Evolutionary conservation across 2,329 filamentous ascomycete species (phyloP), one percentile per base, ranked within the genome.

Genomic region (Neonectria hederae): DNA sequence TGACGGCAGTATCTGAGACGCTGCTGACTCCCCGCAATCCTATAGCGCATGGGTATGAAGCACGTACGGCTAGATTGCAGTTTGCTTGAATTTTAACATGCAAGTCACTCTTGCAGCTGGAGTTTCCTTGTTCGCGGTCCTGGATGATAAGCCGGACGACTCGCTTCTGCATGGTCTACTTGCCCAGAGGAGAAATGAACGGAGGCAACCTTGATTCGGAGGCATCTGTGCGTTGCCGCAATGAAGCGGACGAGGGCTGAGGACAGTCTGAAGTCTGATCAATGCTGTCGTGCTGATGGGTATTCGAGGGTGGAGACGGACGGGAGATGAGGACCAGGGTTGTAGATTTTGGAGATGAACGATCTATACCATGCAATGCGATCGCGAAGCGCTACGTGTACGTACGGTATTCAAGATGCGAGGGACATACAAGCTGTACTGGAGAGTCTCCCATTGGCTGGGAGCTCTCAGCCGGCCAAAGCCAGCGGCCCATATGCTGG

Each of bases 341-440:
- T 55, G 26, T 59, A 56, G n/a, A 63, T 40, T 52, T 57, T 65
- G 48, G 49, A 65, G 56, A 71, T 56, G 65, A 66, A 66, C 24
- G 45, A 30, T 56, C 42, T 57, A 62, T 64, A 26, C 35, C 11
- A 71, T 69, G 59, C 59, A 63, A 71, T 61, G 42, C 58, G 61
- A 71, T 66, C 48, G 60, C 45, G 30, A 64, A 26, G 43, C 45
- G 24, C 22, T 59, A 48, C 30, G 57, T 56, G 28, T 28, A 28
- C 28, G 28, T 28, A 6, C 28, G 28, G 58, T 51, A 66, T 67
- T 48, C 42, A 61, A 64, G 62, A 59, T 54, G 30, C 42, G 26
- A 56, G 26, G 13, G 46, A 51, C 49, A 53, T 40, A 43, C 46
- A 54, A 51, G 55, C 21, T 42, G 19, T 38, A 24, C 14, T 45